Conservation (phyloP, 164 flowering plant genomes). For the Hamamelis virginiana region DNA sequence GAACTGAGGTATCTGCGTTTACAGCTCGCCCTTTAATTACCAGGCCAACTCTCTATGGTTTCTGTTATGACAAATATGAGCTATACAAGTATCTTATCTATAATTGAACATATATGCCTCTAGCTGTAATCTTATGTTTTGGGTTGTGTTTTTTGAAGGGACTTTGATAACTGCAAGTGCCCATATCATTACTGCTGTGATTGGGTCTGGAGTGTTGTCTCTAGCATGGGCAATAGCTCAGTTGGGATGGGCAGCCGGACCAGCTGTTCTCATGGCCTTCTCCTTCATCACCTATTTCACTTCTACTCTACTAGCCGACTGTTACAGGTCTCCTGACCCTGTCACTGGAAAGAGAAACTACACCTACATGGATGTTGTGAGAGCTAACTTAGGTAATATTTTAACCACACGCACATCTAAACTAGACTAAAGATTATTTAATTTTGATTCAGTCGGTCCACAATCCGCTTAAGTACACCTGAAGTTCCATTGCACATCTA, state of each 20-base stretch:
- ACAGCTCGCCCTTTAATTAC: no score
- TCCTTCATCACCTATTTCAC: constrained; percentile 83
- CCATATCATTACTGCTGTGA: constrained; percentile 93
- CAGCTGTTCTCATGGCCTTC: constrained; percentile 65
- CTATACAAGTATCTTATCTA: no score
- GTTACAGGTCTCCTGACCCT: constrained; percentile 80
- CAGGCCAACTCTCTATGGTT: no score
- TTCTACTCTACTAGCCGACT: constrained; percentile 79
- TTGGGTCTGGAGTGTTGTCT: constrained; percentile 93
- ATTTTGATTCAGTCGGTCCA: no score
- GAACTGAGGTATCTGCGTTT: no score
- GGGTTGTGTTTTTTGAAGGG: constrained; percentile 41
- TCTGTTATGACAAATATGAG: no score
- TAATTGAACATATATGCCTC: no score
- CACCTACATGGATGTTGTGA: constrained; percentile 86
- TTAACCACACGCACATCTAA: neutral
- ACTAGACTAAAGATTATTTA: no score
- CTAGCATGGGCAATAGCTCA: constrained; percentile 94
- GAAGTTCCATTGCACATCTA: no score
- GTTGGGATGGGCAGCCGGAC: constrained; percentile 89
- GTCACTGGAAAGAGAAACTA: constrained; percentile 81
- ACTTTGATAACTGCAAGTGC: constrained; percentile 90
- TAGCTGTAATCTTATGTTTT: neutral
- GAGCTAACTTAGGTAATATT: constrained; percentile 65
- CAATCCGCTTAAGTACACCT: no score